Evolutionary conservation across 2,329 filamentous ascomycete genomes (phyloP).

Genomic region (Keithomyces neogunnii): DNA sequence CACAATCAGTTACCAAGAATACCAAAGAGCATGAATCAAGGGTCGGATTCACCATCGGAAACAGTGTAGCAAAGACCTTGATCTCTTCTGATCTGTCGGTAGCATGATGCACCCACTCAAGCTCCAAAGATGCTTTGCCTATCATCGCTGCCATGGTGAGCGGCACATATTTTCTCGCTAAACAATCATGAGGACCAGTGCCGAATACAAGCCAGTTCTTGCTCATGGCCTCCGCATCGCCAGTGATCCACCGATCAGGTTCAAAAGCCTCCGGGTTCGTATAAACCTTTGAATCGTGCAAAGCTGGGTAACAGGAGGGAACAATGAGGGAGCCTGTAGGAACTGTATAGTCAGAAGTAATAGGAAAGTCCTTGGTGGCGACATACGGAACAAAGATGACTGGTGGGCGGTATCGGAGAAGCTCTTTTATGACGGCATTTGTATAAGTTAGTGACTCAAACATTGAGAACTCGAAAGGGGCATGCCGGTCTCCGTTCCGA

Average conservation of each 20-base stretch:
- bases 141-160: constrained; percentile 43
- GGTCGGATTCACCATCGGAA: constrained; percentile 33
- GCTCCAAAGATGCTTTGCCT: constrained; percentile 39
- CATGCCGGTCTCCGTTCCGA: constrained; percentile 31
- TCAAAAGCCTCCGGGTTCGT: constrained; percentile 37
- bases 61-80: constrained; percentile 38
- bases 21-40: not conserved
- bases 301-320: constrained; percentile 41
- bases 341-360: constrained; percentile 38
- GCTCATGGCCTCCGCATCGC: constrained; percentile 39
- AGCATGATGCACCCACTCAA: constrained; percentile 42
- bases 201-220: constrained; percentile 49
- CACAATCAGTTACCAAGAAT: constrained; percentile 2
- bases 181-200: constrained; percentile 39
- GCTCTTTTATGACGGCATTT: constrained; percentile 43
- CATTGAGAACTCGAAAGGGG: constrained; percentile 35
- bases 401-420: constrained; percentile 41
- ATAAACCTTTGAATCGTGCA: constrained; percentile 40
- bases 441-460: constrained; percentile 42
- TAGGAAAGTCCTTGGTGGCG: constrained; percentile 36
- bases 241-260: constrained; percentile 43
- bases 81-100: constrained; percentile 41
- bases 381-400: constrained; percentile 47
- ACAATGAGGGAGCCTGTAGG: constrained; percentile 41
- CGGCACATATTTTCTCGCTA: constrained; percentile 40